Evolutionary conservation across 345 rosid species (phyloP).

Genomic region (Chamaenerion angustifolium): DNA sequence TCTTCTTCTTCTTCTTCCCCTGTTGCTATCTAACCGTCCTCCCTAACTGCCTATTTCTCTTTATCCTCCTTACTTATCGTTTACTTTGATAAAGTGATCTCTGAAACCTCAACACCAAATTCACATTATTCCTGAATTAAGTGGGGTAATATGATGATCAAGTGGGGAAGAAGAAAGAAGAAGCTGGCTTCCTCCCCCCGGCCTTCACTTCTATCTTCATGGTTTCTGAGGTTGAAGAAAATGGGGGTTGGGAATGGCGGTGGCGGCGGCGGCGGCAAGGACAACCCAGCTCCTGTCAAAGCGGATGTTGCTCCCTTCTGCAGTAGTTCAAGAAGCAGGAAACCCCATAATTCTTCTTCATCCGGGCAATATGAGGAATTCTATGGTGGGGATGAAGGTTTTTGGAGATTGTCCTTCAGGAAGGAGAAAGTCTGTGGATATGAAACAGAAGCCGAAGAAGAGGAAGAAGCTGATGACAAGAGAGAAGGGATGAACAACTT

Average conservation of each 20-base stretch:
- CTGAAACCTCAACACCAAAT: no score
- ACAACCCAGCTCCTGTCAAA: no score
- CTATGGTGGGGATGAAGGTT: constrained; percentile 31
- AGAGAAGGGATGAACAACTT: constrained; percentile 20
- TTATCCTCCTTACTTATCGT: neutral
- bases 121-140: no score
- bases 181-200: constrained; percentile 13
- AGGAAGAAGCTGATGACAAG: neutral
- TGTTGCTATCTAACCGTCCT: no score
- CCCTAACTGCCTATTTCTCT: no score
- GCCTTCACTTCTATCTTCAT: constrained; percentile 40
- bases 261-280: neutral
- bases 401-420: constrained; percentile 42
- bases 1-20: no score
- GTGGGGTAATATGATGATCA: constrained; percentile 5
- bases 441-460: neutral
- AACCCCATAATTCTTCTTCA: constrained; percentile 15
- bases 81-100: no score
- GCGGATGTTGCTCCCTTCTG: no score
- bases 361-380: constrained; percentile 15
- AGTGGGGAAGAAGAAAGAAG: constrained; percentile 44
- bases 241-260: constrained; percentile 11
- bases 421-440: constrained; percentile 14
- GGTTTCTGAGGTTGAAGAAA: constrained; percentile 55
- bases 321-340: no score